These are phyloP conservation scores for Galerina marginata DNA, from an alignment of 768 basidiomycete species.

Conservation along the genomic window DNA sequence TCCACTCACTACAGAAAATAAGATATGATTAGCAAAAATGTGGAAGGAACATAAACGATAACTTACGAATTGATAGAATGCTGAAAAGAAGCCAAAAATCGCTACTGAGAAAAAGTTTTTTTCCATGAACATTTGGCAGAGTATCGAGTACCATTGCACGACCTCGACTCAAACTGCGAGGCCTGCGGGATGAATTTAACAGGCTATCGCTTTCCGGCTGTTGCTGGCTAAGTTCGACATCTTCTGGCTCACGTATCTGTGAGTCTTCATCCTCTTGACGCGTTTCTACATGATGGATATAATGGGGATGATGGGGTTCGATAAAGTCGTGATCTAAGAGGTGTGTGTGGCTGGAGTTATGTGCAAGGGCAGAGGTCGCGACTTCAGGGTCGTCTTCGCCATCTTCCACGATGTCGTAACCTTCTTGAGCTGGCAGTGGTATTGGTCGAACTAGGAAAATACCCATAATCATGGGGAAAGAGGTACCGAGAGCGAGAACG, in stretches of 20 bases:
- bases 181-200: constrained; percentile 6
- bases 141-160: constrained; percentile 29
- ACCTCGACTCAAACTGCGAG: constrained; percentile 28
- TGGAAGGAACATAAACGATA: not conserved
- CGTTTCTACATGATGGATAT: constrained; percentile 13
- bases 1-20: constrained; percentile 59
- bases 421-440: constrained; percentile 52
- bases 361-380: constrained; percentile 15
- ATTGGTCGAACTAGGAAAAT: constrained; percentile 74
- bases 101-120: constrained; percentile 48
- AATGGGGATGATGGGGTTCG: constrained; percentile 21
- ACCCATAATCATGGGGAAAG: constrained; percentile 81
- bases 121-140: constrained; percentile 59
- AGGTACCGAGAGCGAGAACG: constrained; percentile 77
- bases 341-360: constrained; percentile 22
- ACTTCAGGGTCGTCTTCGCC: constrained; percentile 22
- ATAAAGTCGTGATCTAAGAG: constrained; percentile 29
- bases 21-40: constrained; percentile 3
- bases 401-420: constrained; percentile 23
- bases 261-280: constrained; percentile 2
- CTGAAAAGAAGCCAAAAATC: constrained; percentile 73
- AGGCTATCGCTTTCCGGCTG: constrained; percentile 3
- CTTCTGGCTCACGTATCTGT: constrained; percentile 4
- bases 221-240: constrained; percentile 20
- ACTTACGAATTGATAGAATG: constrained; percentile 64